Evolutionary conservation across 345 rosid species (phyloP).

Genomic region (Moringa oleifera): DNA sequence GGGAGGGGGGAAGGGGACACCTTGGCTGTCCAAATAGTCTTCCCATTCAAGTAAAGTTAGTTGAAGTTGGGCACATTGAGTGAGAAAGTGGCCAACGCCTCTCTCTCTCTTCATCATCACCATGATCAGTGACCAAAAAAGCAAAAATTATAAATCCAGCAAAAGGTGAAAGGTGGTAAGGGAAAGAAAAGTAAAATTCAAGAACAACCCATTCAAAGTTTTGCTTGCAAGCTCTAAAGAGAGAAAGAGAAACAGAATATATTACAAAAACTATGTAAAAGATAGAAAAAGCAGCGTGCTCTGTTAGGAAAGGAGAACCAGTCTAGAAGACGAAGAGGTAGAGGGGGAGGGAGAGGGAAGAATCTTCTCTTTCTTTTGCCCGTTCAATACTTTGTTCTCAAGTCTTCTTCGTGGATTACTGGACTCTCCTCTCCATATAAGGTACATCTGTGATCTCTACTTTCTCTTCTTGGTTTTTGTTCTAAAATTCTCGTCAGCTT

Average conservation of each 20-base stretch:
- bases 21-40: slow-evolving; percentile 44
- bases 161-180: slow-evolving; percentile 21
- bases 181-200: slow-evolving; percentile 18
- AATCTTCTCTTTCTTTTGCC: slow-evolving; percentile 29
- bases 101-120: slow-evolving; percentile 5
- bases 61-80: slow-evolving; percentile 46
- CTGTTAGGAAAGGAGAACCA: slow-evolving; percentile 19
- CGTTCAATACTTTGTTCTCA: slow-evolving; percentile 5
- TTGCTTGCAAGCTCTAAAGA: neutral
- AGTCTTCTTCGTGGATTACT: slow-evolving; percentile 14
- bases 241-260: neutral
- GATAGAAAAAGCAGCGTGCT: slow-evolving; percentile 13
- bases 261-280: neutral
- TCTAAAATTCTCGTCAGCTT: neutral
- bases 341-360: neutral
- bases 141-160: slow-evolving; percentile 27
- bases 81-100: slow-evolving; percentile 49
- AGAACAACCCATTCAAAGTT: slow-evolving; percentile 25
- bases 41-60: slow-evolving; percentile 47
- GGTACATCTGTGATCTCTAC: slow-evolving; percentile 5
- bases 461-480: neutral
- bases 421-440: slow-evolving; percentile 12
- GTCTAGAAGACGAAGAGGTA: slow-evolving; percentile 1
- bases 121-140: neutral
- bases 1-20: slow-evolving; percentile 2